Evolutionary conservation across 2,329 filamentous ascomycete genomes (phyloP).

Genomic region (Penicillium sp.): DNA sequence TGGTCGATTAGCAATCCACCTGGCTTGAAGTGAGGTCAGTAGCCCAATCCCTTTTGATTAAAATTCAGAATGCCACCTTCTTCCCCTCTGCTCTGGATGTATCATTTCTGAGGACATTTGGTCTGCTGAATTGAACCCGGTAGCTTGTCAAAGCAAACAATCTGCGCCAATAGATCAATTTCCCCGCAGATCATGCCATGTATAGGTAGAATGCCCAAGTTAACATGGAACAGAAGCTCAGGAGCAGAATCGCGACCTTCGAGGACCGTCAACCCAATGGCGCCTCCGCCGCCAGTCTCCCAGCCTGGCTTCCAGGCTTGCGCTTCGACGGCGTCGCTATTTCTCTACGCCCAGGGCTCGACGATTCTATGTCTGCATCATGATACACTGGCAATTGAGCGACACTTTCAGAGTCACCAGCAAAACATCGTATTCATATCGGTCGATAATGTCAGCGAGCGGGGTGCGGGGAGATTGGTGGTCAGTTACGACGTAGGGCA

Average conservation of each 20-base stretch:
- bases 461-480: conserved; percentile 76
- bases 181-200: background rate
- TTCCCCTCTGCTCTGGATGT: conserved; percentile 2
- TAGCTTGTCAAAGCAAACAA: background rate
- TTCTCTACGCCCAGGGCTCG: conserved; percentile 80
- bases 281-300: conserved; percentile 22
- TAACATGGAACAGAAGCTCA: conserved; percentile 57
- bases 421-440: conserved; percentile 80
- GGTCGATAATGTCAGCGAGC: conserved; percentile 87
- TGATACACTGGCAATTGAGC: conserved; percentile 84
- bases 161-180: background rate
- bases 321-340: conserved; percentile 83
- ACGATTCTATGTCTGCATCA: conserved; percentile 85
- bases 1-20: conserved; percentile 18
- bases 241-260: conserved; percentile 58
- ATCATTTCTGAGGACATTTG: conserved; percentile 2
- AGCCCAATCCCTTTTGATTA: conserved; percentile 3
- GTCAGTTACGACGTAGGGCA: conserved; percentile 90
- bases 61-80: background rate
- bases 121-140: background rate
- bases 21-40: conserved; percentile 21
- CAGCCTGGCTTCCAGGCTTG: conserved; percentile 71
- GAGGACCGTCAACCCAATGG: conserved; percentile 50
- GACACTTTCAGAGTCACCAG: conserved; percentile 76
- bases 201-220: conserved; percentile 51